phyloP scores from a whole-genome alignment of 2,329 filamentous ascomycete genomes.

The Lachnellula arida region DNA sequence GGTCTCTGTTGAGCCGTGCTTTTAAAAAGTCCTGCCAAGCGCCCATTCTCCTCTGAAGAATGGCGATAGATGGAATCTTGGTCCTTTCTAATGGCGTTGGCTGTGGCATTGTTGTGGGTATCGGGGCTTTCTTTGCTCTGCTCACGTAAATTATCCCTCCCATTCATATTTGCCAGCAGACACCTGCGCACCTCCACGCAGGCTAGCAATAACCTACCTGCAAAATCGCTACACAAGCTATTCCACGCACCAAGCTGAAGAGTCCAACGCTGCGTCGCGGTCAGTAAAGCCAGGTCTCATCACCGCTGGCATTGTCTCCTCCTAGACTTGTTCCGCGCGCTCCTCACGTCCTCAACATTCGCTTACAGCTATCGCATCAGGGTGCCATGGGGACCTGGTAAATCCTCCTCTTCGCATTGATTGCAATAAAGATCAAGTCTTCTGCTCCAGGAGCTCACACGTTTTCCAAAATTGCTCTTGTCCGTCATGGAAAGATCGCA shows the following conservation, averaged over 20 bases:
- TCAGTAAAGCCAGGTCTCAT: conserved; percentile 18
- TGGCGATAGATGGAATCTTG: conserved; percentile 14
- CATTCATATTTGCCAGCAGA: background rate
- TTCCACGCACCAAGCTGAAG: conserved; percentile 38
- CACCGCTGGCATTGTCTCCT: conserved; percentile 34
- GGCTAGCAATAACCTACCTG: conserved; percentile 36
- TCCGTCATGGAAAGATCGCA: conserved; percentile 34
- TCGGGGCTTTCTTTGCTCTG: conserved; percentile 40
- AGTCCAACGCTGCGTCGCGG: conserved; percentile 17
- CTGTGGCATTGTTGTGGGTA: conserved; percentile 45
- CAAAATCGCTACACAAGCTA: conserved; percentile 37
- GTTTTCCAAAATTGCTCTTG: conserved; percentile 39
- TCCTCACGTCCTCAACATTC: conserved; percentile 38
- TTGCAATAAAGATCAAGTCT: conserved; percentile 40
- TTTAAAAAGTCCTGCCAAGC: background rate
- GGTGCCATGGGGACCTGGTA: conserved; percentile 37
- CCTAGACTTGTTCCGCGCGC: conserved; percentile 46
- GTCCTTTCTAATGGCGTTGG: conserved; percentile 36
- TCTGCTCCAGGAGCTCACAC: conserved; percentile 39
- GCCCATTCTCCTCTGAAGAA: background rate
- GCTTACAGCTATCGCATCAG: conserved; percentile 39
- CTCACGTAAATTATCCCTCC: conserved; percentile 31
- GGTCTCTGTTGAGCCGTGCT: background rate
- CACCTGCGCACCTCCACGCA: background rate
- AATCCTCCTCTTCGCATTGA: conserved; percentile 38